Base-by-base conservation (phyloP, 495 filamentous ascomycete genomes). In the Xylaria sp. region DNA sequence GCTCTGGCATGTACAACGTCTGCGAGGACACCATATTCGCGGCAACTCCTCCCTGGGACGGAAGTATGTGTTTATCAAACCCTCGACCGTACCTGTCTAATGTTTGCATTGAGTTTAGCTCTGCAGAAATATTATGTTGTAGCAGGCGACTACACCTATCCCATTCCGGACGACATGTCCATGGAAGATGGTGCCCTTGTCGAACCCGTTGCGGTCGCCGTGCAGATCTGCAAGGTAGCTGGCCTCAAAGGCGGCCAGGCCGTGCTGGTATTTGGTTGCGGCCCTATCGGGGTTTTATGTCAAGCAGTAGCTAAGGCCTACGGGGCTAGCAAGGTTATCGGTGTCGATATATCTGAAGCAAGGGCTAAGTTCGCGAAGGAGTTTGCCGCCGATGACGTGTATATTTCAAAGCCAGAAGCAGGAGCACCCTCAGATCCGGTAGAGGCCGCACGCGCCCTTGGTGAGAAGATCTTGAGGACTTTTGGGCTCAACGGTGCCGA, bases 81-180 rank as follows among this genome's bases (percentile, higher is more conserved):
- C 14, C 61, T 37, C 12, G 17, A 5, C 21, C 4, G 3, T 37
- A 29, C 31, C 14, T 44, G 37, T 63, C 37, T 43, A 63, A 63
- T 19, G 44, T 15, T 8, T 19, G 17, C 5, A 17, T 63, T 29
- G 15, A 21, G 31, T 63, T 40, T 63, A 63, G 61, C 86, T 5
- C 76, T 89, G 35, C 82, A 85, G 70, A 87, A 85, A 69, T 88
- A 88, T 76, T 88, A 87, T 72, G 73, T 81, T 3, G 77, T 85
- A 24, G 82, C 87, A 21, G 85, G 85, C 64, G 87, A 89, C 73
- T 89, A 85, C 76, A 87, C 85, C 75, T 87, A 88, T 71, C 83
- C 84, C 70, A 75, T 89, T 0, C 86, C 85, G 9, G 77, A 81
- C 12, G 70, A 73, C 11, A 77, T 89, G 21, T 77, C 77, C 11